Base-by-base conservation (phyloP, 2,329 filamentous ascomycete genomes). In the Fusarium torreyae region DNA sequence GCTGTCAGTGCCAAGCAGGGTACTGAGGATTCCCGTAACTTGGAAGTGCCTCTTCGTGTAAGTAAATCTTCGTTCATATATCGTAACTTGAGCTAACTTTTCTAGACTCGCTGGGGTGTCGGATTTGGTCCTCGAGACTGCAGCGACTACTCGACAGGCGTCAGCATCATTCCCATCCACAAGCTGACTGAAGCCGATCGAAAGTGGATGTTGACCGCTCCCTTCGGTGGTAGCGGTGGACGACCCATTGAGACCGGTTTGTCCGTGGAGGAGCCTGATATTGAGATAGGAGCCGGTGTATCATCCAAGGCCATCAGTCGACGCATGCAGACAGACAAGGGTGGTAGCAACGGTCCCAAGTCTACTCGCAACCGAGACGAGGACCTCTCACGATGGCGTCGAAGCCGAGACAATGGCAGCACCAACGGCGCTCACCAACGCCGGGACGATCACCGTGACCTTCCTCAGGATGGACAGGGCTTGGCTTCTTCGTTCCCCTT, bases 91-190 rank as follows among this genome's bases (percentile, higher is more conserved):
- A 60, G 63, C 72, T 71, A 52, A 77, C 57, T 17, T 44, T 34
- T 6, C n/a, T 50, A 96, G 90, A 98, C 95, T 40, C 91, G 96
- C 69, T 99, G 96, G 96, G 96, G 96, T 70, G 96, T 99, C 49
- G 96, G 96, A 17, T 99, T 98, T 76, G 96, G 96, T 4, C 96
- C 96, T 45, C 90, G 96, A 76, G 96, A 99, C 79, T 99, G 96
- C 84, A 97, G 94, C 78, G 94, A 99, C 81, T 99, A 99, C 80
- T 87, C 91, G 71, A 96, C 91, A 13, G 96, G 96, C 51, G 87
- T 98, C 79, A 98, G 94, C 78, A 84, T 97, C 56, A 98, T 99
- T 68, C 96, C 96, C 2, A 96, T 99, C 69, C 88, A 91, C 73
- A 92, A 94, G 74, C 88, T 99, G 58, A 99, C 96, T 3, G 96